Evolutionary conservation across 441 rosid species (phyloP).

Genomic region (Pelargonium fulgidum): DNA sequence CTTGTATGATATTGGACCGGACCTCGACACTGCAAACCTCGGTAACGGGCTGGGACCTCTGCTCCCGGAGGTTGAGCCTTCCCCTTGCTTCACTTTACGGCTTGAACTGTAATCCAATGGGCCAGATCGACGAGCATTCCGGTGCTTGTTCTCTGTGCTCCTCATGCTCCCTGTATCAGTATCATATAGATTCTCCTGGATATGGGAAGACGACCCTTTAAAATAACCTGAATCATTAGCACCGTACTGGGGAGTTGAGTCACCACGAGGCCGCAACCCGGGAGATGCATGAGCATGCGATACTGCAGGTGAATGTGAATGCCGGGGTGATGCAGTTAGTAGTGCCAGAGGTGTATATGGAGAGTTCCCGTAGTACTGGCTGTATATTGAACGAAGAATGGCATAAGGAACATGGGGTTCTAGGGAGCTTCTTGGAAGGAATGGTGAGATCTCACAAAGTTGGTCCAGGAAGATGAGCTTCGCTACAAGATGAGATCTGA

Average conservation of each 20-base stretch:
- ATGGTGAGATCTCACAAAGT: slow-evolving; percentile 84
- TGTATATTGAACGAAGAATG: slow-evolving; percentile 80
- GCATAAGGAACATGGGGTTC: slow-evolving; percentile 79
- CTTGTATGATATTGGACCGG: slow-evolving; percentile 88
- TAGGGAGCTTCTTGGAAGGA: slow-evolving; percentile 84
- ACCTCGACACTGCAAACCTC: slow-evolving; percentile 90
- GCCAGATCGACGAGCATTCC: slow-evolving; percentile 79
- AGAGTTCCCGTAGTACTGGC: slow-evolving; percentile 77
- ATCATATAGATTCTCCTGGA: slow-evolving; percentile 56
- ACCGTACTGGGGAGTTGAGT: slow-evolving; percentile 71
- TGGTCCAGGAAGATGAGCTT: slow-evolving; percentile 95
- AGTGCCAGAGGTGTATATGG: slow-evolving; percentile 61
- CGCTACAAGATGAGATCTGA: slow-evolving; percentile 85
- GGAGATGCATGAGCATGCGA: slow-evolving; percentile 77
- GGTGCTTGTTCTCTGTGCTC: slow-evolving; percentile 40
- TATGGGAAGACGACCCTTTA: slow-evolving; percentile 69
- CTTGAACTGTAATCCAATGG: slow-evolving; percentile 84
- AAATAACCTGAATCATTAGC: slow-evolving; percentile 59
- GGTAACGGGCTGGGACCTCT: slow-evolving; percentile 87
- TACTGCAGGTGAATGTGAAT: slow-evolving; percentile 81
- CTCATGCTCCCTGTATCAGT: slow-evolving; percentile 41
- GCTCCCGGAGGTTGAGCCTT: slow-evolving; percentile 68
- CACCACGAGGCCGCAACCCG: slow-evolving; percentile 47
- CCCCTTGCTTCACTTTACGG: slow-evolving; percentile 53
- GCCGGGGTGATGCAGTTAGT: slow-evolving; percentile 55